Conservation (phyloP, 805 yeast species). For the Sungouiozyma ichnusensis region DNA sequence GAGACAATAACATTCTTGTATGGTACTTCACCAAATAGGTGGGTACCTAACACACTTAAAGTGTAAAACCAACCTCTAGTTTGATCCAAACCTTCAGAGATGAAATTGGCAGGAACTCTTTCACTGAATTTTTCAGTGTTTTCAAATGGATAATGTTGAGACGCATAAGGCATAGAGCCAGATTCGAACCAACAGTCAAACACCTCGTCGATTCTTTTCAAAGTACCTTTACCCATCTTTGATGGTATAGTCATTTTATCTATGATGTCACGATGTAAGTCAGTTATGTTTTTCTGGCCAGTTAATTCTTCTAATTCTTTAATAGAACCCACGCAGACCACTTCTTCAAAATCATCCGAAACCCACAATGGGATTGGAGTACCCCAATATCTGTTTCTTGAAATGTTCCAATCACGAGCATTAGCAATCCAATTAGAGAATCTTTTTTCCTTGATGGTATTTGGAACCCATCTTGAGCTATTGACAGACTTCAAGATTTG, state of each 20-base stretch:
- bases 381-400: constrained; percentile 99
- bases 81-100: constrained; percentile 97
- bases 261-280: constrained; percentile 86
- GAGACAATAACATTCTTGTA: constrained; percentile 90
- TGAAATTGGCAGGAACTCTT: constrained; percentile 93
- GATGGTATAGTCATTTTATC: constrained; percentile 93
- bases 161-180: constrained; percentile 98
- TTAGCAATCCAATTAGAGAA: constrained; percentile 96
- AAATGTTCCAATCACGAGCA: constrained; percentile 98
- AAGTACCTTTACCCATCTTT: constrained; percentile 71
- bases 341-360: constrained; percentile 83
- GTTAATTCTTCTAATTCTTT: constrained; percentile 76
- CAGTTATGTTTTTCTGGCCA: constrained; percentile 73
- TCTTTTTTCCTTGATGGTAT: constrained; percentile 81
- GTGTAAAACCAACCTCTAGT: constrained; percentile 99
- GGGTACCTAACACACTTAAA: constrained; percentile 89
- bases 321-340: constrained; percentile 88
- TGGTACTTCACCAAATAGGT: constrained; percentile 84
- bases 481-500: constrained; percentile 80
- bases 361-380: constrained; percentile 98
- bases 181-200: constrained; percentile 99
- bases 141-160: constrained; percentile 95
- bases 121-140: constrained; percentile 55
- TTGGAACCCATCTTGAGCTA: constrained; percentile 91
- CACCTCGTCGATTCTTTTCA: constrained; percentile 91